A percentile compares a stretch with the other conserved stretches of the same genome.
Evolutionary conservation across 768 basidiomycete species (phyloP).

Genomic region (Kwoniella sp.): DNA sequence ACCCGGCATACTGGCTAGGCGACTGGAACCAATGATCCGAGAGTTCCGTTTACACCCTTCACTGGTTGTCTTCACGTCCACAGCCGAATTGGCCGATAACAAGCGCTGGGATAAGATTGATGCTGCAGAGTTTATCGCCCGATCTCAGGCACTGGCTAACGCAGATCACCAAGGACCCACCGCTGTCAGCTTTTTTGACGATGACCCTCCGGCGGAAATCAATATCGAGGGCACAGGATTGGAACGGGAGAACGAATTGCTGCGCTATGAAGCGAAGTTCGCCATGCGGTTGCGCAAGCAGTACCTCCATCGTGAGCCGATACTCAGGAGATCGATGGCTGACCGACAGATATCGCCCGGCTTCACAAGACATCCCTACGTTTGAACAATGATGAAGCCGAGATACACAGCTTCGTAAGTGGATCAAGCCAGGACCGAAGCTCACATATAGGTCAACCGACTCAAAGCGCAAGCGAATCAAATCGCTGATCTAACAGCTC

Average conservation of each 20-base stretch:
- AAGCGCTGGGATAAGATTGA: slow-evolving; percentile 62
- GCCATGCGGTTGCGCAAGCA: slow-evolving; percentile 31
- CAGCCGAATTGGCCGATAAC: slow-evolving; percentile 61
- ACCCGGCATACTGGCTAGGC: slow-evolving; percentile 64
- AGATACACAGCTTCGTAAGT: slow-evolving; percentile 43
- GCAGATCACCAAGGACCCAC: slow-evolving; percentile 7
- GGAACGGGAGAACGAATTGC: slow-evolving; percentile 29
- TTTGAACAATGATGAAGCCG: slow-evolving; percentile 43
- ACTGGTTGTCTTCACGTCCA: slow-evolving; percentile 64
- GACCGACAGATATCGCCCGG: slow-evolving; percentile 36
- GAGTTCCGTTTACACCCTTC: slow-evolving; percentile 70
- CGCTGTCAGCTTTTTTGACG: slow-evolving; percentile 18
- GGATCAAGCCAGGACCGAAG: neutral
- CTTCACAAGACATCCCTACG: slow-evolving; percentile 33
- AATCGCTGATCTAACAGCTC: slow-evolving; percentile 44
- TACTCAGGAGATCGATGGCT: slow-evolving; percentile 3
- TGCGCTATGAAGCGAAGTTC: slow-evolving; percentile 33
- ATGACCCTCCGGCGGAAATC: neutral
- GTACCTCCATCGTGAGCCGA: slow-evolving; percentile 35
- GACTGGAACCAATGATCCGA: slow-evolving; percentile 58
- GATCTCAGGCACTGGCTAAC: slow-evolving; percentile 26
- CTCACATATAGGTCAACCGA: slow-evolving; percentile 35
- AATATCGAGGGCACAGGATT: slow-evolving; percentile 4
- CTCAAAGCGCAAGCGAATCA: slow-evolving; percentile 39
- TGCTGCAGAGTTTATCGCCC: slow-evolving; percentile 31